Conservation (phyloP, 1,284 basidiomycete species). For the Fomitiporia mediterranea region DNA sequence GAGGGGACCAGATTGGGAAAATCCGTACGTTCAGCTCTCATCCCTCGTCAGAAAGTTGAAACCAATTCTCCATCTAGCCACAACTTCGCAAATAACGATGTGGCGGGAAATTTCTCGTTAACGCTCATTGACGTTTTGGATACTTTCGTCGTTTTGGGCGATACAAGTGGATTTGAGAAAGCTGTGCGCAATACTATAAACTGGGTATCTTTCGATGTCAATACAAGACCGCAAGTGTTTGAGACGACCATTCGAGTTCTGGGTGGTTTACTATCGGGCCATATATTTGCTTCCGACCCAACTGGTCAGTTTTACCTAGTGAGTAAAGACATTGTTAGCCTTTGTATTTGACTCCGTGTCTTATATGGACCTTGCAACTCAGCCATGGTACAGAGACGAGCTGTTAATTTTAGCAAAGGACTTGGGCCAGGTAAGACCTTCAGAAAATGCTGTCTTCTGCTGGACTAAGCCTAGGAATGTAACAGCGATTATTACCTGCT, state of each 20-base stretch:
- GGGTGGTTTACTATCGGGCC: slow-evolving; percentile 84
- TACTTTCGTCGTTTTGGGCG: slow-evolving; percentile 73
- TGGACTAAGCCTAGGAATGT: not conserved
- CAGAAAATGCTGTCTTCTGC: not conserved
- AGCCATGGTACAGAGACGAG: slow-evolving; percentile 70
- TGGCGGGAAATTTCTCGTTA: slow-evolving; percentile 81
- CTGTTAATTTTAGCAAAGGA: slow-evolving; percentile 78
- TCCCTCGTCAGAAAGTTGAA: slow-evolving; percentile 5
- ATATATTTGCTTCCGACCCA: slow-evolving; percentile 69
- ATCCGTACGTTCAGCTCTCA: slow-evolving; percentile 51
- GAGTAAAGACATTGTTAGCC: no score
- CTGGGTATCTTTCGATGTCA: slow-evolving; percentile 81
- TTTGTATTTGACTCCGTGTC: not conserved
- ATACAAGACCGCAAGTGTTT: slow-evolving; percentile 89
- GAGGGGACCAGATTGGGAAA: slow-evolving; percentile 74
- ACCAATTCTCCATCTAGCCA: slow-evolving; percentile 36
- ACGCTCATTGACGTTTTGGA: slow-evolving; percentile 82
- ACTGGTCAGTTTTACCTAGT: slow-evolving; percentile 59
- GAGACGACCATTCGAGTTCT: slow-evolving; percentile 88
- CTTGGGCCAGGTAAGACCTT: slow-evolving; percentile 46
- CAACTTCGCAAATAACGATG: slow-evolving; percentile 76
- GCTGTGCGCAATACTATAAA: slow-evolving; percentile 73
- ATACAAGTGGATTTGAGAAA: slow-evolving; percentile 66
- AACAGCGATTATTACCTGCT: slow-evolving; percentile 74
- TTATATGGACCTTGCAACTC: not conserved